Base-by-base conservation (phyloP, 2,329 filamentous ascomycete genomes). In the Aureobasidium sp. region DNA sequence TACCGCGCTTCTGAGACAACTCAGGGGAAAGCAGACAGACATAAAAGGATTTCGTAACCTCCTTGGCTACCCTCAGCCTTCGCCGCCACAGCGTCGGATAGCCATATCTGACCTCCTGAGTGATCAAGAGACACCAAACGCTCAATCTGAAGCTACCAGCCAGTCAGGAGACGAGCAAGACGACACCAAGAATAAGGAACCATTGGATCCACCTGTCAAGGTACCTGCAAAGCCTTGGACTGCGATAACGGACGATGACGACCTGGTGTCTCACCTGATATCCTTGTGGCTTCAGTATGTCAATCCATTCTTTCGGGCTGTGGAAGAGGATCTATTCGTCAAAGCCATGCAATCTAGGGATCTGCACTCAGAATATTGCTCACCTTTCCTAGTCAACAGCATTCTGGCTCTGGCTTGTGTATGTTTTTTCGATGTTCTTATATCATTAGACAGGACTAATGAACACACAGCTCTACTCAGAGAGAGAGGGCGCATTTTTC, bases 321-420 rank as follows among this genome's bases (percentile, higher is more conserved):
- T 75, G 20, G 70, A 74, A 62, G 68, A 70, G 4, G 71, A 70
- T 48, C 42, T 71, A 20, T 75, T 76, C 55, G 59, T 76, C 9
- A 64, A 67, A 32, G 72, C 71, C 42, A 76, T 76, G 74, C 66
- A 64, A 62, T 65, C 69, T 17, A 69, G 69, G 5, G 63, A 71
- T 20, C 20, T 68, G 12, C 65, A 65, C 5, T 67, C 68, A 1
- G 62, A 64, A 7, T 73, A 68, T 57, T 75, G 73, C 56, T 75
- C 73, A 10, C 70, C 73, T 5, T 70, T 75, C 9, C 60, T 75
- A 26, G 72, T 75, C 4, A 73, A 74, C 59, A 68, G 67, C 1
- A 71, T 75, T 8, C 63, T 74, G 8, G 67, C 72, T n/a, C 44
- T 47, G 32, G 64, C 57, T 27, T 44, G 52, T 36, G 46, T 50